Evolutionary conservation across 2,329 filamentous ascomycete genomes (phyloP), one percentile per base, ranked within the genome.

Genomic region (Penicillium sclerotiorum): DNA sequence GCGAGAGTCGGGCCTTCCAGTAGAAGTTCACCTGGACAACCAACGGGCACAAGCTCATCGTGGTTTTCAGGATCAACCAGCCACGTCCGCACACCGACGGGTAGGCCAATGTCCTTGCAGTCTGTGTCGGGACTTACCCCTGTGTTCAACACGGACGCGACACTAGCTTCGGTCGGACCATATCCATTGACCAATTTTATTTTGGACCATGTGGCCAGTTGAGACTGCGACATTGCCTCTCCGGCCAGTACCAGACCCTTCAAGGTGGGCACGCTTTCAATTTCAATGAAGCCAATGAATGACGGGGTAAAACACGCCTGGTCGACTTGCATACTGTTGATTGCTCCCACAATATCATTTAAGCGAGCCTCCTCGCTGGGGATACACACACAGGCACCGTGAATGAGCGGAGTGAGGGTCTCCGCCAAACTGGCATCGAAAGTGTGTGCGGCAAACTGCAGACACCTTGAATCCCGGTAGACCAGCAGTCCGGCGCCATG

Each of bases 271-370:
- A 80, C 69, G 11, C 72, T 70, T 2, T 68, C 62, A 1, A 74
- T 72, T 15, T 72, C 63, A 36, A 81, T 57, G 7, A 79, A 70
- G 17, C 70, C 62, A 2, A 83, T 80, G 23, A 87, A 77, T 0
- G 82, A 76, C 1, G 83, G 80, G 0, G 85, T 87, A 62, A 87
- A 77, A 60, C 80, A 79, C 2, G 77, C 79, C 71, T 75, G 77
- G 33, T 74, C 80, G 25, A 80, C 77, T 8, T 74, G 66, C 74
- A 82, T 79, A 0, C 74, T 63, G n/a, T 77, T 76, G 30, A 85
- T 80, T 1, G 73, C 73, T 0, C 71, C 72, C 1, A 73, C 70
- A 11, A 84, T 73, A 45, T 82, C 74, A 45, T 77, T 74, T 3
- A 78, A 55, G 18, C 78, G 69, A 45, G 80, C 75, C 8, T 73